phyloP scores from a whole-genome alignment of 2,329 filamentous ascomycete genomes.

The Cladosporium cucumerinum region DNA sequence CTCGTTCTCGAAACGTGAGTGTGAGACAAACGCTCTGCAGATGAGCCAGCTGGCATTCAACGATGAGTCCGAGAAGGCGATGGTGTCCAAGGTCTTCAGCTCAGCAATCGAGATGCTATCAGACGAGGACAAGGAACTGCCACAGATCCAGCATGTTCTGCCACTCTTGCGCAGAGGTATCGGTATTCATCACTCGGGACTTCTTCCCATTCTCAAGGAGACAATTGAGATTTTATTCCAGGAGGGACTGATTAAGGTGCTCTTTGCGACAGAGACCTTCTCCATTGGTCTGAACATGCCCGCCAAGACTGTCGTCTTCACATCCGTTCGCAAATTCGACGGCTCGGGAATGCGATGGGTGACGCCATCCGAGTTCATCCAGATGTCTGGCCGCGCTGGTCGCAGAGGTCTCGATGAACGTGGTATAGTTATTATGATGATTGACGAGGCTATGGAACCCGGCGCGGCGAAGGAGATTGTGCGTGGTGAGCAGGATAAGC shows the following conservation, averaged over 20 bases:
- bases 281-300: slow-evolving; percentile 99
- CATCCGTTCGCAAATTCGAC: slow-evolving; percentile 92
- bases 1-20: slow-evolving; percentile 98
- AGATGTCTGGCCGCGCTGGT: slow-evolving; percentile 97
- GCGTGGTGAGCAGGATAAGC: slow-evolving; percentile 90
- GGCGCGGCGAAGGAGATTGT: slow-evolving; percentile 92
- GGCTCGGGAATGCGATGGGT: slow-evolving; percentile 76
- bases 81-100: slow-evolving; percentile 91
- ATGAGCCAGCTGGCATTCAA: slow-evolving; percentile 91
- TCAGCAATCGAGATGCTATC: slow-evolving; percentile 91
- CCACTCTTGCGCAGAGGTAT: slow-evolving; percentile 88
- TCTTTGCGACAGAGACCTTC: slow-evolving; percentile 98
- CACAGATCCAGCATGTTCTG: slow-evolving; percentile 86
- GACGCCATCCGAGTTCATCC: slow-evolving; percentile 93
- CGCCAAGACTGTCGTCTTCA: slow-evolving; percentile 98
- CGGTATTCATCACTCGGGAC: slow-evolving; percentile 92
- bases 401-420: slow-evolving; percentile 95
- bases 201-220: slow-evolving; percentile 94
- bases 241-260: slow-evolving; percentile 93
- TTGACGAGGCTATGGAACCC: slow-evolving; percentile 93
- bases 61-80: slow-evolving; percentile 88
- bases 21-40: slow-evolving; percentile 82
- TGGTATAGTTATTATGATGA: slow-evolving; percentile 99
- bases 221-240: slow-evolving; percentile 99
- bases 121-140: slow-evolving; percentile 82